Base-by-base conservation (phyloP, 2,329 filamentous ascomycete genomes). In the Fusarium piperis region DNA sequence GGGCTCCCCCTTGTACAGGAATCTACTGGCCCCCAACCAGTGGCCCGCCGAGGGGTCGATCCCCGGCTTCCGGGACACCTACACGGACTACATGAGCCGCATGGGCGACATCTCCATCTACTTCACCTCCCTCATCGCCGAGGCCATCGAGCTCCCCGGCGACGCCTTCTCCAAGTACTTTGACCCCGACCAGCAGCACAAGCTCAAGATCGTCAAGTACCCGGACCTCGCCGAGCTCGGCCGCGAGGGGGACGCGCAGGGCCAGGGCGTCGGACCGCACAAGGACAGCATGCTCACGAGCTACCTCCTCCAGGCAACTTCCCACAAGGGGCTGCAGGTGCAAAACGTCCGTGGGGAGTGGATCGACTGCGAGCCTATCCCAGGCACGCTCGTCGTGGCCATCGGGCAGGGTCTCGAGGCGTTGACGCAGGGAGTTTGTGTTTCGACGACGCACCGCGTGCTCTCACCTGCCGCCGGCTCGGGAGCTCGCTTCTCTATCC, bases 341-440 rank as follows among this genome's bases (percentile, higher is more conserved):
- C 94, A 96, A 81, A 97, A 97, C 81, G 87, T 91, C 64, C 80
- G 83, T 35, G 94, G 94, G 33, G 82, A 89, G 68, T 97, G 94
- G 94, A 91, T 97, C 75, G 93, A 95, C 81, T 94, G 91, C 78
- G 90, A 92, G 72, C 94, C 94, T 0, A 85, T 94, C 33, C 83
- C 86, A 20, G 92, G 92, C 2, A 96, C 94, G 53, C 87, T 97
- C 5, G 94, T 97, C 2, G 94, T 97, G 1, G 94, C 93, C 10
- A 94, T 97, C 74, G 94, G 94, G 0, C 94, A 97, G 81, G 94
- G 93, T 0, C 87, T 97, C 76, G 94, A 97, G 83, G 94, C 94
- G 6, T 82, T 97, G 72, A 97, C 94, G 20, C 90, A 90, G 68
- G 94, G 94, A 33, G 94, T 96, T 3, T 96, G 94, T 79, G 90